phyloP scores from a whole-genome alignment of 108 stramenopile species.

The Nitzschia sp. region DNA sequence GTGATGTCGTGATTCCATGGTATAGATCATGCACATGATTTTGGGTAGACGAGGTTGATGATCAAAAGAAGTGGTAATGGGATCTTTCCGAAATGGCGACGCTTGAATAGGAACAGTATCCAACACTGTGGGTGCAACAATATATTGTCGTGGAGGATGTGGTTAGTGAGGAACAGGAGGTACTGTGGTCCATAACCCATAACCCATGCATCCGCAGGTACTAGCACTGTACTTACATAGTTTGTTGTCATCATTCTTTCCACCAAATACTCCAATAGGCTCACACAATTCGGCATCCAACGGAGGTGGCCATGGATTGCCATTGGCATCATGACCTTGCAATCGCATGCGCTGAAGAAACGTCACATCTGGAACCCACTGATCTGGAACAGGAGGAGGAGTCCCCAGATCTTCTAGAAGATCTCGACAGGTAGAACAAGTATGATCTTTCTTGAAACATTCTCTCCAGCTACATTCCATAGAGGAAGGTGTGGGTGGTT shows the following conservation, averaged over 20 bases:
- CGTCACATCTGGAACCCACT: slow-evolving; percentile 76
- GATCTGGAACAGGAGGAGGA: slow-evolving; percentile 14
- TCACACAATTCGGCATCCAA: slow-evolving; percentile 60
- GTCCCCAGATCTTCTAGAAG: slow-evolving; percentile 35
- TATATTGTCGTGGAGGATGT: no score
- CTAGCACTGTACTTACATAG: slow-evolving; percentile 10
- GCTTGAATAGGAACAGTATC: slow-evolving; percentile 37
- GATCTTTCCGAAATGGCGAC: slow-evolving; percentile 1
- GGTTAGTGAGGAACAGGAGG: neutral
- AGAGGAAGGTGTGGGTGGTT: slow-evolving; percentile 38
- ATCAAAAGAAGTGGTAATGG: neutral
- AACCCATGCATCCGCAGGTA: no score
- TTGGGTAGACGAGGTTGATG: slow-evolving; percentile 31
- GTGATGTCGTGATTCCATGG: slow-evolving; percentile 52
- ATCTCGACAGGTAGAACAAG: slow-evolving; percentile 54
- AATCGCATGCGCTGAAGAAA: slow-evolving; percentile 62
- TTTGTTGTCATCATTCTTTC: slow-evolving; percentile 19
- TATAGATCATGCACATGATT: slow-evolving; percentile 77
- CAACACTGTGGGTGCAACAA: slow-evolving; percentile 4
- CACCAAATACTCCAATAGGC: slow-evolving; percentile 33
- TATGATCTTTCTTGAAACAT: slow-evolving; percentile 49
- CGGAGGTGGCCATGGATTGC: slow-evolving; percentile 71
- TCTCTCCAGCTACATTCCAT: slow-evolving; percentile 55
- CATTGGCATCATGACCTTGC: slow-evolving; percentile 54
- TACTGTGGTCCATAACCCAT: no score